Conservation (phyloP, 2,329 filamentous ascomycete genomes). For the Passalora sequoiae region DNA sequence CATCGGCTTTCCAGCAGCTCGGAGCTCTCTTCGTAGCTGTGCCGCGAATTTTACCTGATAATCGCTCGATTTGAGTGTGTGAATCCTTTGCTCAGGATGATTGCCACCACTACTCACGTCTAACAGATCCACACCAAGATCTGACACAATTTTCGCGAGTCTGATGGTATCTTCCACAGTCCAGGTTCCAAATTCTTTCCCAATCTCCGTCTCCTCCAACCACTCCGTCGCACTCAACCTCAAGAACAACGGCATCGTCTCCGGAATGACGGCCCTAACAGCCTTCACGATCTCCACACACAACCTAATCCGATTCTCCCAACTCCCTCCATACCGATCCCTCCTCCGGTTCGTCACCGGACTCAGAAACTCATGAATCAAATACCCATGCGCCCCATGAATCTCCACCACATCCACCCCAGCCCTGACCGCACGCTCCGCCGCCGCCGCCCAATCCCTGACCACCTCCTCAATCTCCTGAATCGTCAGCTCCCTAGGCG, state of each 20-base stretch:
- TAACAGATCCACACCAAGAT: conserved; percentile 73
- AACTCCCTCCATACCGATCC: conserved; percentile 61
- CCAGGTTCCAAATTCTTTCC: conserved; percentile 58
- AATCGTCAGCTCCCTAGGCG: conserved; percentile 51
- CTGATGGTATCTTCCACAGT: conserved; percentile 57
- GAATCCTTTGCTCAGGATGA: conserved; percentile 48
- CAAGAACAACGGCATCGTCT: conserved; percentile 64
- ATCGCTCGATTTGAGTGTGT: conserved; percentile 38
- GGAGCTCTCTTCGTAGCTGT: conserved; percentile 40
- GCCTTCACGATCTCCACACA: conserved; percentile 57
- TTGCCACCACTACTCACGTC: conserved; percentile 77
- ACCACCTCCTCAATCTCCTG: conserved; percentile 64
- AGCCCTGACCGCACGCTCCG: conserved; percentile 50
- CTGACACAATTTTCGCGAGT: conserved; percentile 63
- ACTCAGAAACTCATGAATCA: conserved; percentile 64
- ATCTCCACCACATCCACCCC: conserved; percentile 77
- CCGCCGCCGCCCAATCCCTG: conserved; percentile 56
- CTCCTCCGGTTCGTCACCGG: conserved; percentile 64
- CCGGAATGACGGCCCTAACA: conserved; percentile 54
- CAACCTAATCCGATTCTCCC: conserved; percentile 66
- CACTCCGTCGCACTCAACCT: conserved; percentile 69
- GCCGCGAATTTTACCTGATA: conserved; percentile 49
- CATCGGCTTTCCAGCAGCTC: conserved; percentile 36
- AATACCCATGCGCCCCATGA: conserved; percentile 66
- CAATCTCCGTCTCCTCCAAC: conserved; percentile 56